Evolutionary conservation across 768 basidiomycete genomes (phyloP).

Genomic region (Roridomyces roridus): DNA sequence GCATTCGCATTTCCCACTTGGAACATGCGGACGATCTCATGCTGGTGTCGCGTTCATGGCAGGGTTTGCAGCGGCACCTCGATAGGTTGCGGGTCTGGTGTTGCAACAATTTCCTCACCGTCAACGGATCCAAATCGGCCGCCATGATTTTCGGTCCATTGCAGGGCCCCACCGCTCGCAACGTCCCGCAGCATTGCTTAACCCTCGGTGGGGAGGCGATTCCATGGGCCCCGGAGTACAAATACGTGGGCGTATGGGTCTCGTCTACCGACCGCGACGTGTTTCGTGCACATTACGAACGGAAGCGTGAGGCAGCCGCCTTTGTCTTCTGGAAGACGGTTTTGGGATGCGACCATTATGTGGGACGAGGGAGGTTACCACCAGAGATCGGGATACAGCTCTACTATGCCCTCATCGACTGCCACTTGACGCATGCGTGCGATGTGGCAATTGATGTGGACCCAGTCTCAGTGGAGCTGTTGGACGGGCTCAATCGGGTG

Average conservation of each 20-base stretch:
- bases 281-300: constrained; percentile 9
- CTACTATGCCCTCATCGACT: constrained; percentile 25
- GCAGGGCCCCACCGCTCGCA: not conserved
- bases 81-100: constrained; percentile 24
- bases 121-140: constrained; percentile 13
- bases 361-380: constrained; percentile 4
- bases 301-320: not conserved
- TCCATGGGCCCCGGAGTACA: constrained; percentile 1
- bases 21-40: constrained; percentile 31
- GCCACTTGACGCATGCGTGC: constrained; percentile 16
- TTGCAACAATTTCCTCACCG: constrained; percentile 14
- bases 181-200: not conserved
- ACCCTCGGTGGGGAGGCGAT: not conserved
- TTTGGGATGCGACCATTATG: not conserved
- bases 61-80: constrained; percentile 25
- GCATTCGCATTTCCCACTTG: constrained; percentile 23
- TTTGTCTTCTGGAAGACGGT: not conserved
- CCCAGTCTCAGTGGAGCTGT: not conserved
- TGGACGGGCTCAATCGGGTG: not conserved
- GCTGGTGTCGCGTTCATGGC: constrained; percentile 16
- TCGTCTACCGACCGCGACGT: constrained; percentile 5
- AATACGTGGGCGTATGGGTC: constrained; percentile 17
- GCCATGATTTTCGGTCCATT: constrained; percentile 26
- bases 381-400: constrained; percentile 1
- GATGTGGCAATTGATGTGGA: constrained; percentile 16